Conservation (phyloP, 495 filamentous ascomycete species). For the Oidiodendron maius region DNA sequence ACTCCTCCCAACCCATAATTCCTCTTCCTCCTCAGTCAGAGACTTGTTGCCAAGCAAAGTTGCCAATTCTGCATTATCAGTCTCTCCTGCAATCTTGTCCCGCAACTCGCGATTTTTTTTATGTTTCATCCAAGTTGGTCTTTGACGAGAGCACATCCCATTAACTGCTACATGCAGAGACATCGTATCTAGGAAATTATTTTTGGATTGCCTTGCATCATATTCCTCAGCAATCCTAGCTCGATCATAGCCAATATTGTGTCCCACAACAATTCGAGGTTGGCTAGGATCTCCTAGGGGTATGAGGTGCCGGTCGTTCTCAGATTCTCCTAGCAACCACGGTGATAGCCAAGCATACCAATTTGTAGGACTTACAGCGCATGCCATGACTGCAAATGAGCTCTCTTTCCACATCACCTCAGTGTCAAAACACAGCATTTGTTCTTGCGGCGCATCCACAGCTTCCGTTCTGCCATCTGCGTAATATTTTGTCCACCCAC, state of each 20-base stretch:
- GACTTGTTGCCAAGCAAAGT: conserved; percentile 61
- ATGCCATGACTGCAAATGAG: conserved; percentile 93
- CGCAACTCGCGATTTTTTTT: conserved; percentile 81
- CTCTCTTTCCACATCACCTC: conserved; percentile 95
- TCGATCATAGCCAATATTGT: conserved; percentile 95
- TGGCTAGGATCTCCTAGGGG: conserved; percentile 70
- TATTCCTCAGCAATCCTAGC: conserved; percentile 90
- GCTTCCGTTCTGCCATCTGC: conserved; percentile 61
- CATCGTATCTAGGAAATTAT: conserved; percentile 95
- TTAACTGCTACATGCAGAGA: conserved; percentile 96
- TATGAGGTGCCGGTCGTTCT: conserved; percentile 73
- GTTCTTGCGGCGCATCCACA: conserved; percentile 71
- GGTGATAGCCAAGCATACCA: conserved; percentile 99
- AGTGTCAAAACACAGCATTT: conserved; percentile 87
- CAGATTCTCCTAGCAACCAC: conserved; percentile 81
- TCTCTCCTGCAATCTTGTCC: conserved; percentile 71
- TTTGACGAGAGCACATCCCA: conserved; percentile 96
- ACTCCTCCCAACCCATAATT: conserved; percentile 90
- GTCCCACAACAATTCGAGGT: conserved; percentile 76
- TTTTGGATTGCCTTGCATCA: conserved; percentile 69
- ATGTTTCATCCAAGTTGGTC: conserved; percentile 94
- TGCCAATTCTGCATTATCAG: conserved; percentile 62
- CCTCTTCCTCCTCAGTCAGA: conserved; percentile 77
- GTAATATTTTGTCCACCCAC: conserved; percentile 94
- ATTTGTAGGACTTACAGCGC: conserved; percentile 74